A percentile compares a stretch with the other conserved stretches of the same genome.
Evolutionary conservation across 1,139 yeast species (phyloP).

Genomic region (Saccharomyces pastorianus): DNA sequence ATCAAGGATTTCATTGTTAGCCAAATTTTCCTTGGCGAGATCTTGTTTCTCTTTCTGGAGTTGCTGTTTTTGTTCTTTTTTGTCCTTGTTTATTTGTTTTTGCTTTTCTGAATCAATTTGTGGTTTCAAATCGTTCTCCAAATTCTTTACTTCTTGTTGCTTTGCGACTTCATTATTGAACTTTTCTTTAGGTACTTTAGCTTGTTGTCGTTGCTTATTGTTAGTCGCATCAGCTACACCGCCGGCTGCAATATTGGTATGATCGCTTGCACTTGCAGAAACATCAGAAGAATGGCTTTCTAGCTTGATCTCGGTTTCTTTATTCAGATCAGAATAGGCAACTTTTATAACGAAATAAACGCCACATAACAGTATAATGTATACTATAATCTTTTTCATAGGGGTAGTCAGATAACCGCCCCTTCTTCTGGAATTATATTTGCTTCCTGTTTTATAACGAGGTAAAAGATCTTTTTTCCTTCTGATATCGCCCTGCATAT

Average conservation of each 20-base stretch:
- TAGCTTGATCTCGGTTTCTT: slow-evolving; percentile 21
- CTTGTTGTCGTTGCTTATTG: slow-evolving; percentile 7
- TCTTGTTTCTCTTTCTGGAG: neutral
- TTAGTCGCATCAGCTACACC: slow-evolving; percentile 6
- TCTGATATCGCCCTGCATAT: slow-evolving; percentile 31
- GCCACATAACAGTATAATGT: slow-evolving; percentile 30
- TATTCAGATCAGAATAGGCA: slow-evolving; percentile 13
- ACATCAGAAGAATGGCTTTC: slow-evolving; percentile 12
- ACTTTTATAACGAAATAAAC: slow-evolving; percentile 30
- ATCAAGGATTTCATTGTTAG: neutral
- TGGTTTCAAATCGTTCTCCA: slow-evolving; percentile 21
- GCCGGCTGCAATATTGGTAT: neutral
- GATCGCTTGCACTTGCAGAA: neutral
- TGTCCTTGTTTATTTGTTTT: neutral
- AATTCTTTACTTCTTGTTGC: slow-evolving; percentile 31
- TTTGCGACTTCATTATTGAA: slow-evolving; percentile 27
- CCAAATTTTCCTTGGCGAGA: neutral
- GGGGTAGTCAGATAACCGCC: slow-evolving; percentile 36
- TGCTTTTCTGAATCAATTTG: slow-evolving; percentile 4
- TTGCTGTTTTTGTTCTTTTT: neutral
- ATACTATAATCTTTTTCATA: slow-evolving; percentile 36
- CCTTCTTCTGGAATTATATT: neutral
- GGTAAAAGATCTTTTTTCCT: slow-evolving; percentile 31
- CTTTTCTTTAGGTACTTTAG: slow-evolving; percentile 16
- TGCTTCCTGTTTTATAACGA: slow-evolving; percentile 18